Conservation (phyloP, 2,329 filamentous ascomycete genomes). For the Alternaria panax region DNA sequence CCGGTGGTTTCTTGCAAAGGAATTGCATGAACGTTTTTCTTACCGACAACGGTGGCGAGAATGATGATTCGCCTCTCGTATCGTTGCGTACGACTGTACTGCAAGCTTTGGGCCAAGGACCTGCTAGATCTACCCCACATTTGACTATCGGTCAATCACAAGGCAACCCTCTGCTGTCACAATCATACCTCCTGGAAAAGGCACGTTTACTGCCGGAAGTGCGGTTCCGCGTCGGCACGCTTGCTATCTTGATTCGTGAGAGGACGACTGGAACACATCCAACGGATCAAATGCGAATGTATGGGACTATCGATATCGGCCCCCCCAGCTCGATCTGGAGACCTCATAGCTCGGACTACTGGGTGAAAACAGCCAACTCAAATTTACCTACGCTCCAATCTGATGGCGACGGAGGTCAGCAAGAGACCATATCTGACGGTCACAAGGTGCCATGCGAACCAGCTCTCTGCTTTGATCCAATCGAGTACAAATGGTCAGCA, state of each 20-base stretch:
- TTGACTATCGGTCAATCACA: constrained; percentile 68
- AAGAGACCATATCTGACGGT: constrained; percentile 4
- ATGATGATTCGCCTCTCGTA: constrained; percentile 15
- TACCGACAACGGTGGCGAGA: constrained; percentile 14
- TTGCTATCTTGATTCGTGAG: constrained; percentile 64
- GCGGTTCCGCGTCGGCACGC: constrained; percentile 57
- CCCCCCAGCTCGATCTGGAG: neutral
- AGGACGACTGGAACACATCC: constrained; percentile 33
- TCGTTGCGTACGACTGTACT: constrained; percentile 29
- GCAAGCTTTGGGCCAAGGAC: constrained; percentile 33
- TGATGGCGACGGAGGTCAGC: constrained; percentile 7
- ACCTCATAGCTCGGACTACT: constrained; percentile 19
- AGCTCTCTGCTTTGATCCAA: constrained; percentile 43
- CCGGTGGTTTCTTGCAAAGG: constrained; percentile 60
- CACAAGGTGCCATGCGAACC: constrained; percentile 30
- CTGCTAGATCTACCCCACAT: constrained; percentile 53
- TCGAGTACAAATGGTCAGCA: constrained; percentile 33
- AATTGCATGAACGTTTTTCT: constrained; percentile 56
- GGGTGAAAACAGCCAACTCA: constrained; percentile 12
- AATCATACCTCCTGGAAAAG: constrained; percentile 63
- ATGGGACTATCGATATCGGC: constrained; percentile 58
- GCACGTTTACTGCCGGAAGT: constrained; percentile 57
- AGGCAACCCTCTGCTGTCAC: constrained; percentile 54
- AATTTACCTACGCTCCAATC: neutral
- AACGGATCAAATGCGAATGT: constrained; percentile 63